Percentiles rank a stretch among this genome's conserved stretches.
Conservation (phyloP, 495 filamentous ascomycete species). For the Aspergillus biplanus region DNA sequence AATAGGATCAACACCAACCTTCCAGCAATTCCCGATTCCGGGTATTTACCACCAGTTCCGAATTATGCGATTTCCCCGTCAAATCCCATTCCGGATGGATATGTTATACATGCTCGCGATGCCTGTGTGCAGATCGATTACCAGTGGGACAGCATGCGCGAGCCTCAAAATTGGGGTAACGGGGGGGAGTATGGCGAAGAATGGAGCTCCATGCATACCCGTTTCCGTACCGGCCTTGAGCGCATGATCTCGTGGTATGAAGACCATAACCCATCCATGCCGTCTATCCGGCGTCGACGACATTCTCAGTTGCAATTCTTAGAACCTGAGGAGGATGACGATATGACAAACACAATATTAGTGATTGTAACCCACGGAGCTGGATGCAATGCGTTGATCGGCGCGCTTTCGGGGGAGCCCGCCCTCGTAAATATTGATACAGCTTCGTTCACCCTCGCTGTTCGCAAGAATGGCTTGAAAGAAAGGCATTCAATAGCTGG, state of each 20-base stretch:
- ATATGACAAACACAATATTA: slow-evolving; percentile 75
- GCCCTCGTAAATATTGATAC: slow-evolving; percentile 87
- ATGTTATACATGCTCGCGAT: slow-evolving; percentile 89
- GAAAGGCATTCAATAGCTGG: slow-evolving; percentile 28
- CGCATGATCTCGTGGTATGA: slow-evolving; percentile 83
- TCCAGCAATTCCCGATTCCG: slow-evolving; percentile 29
- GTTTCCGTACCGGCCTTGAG: slow-evolving; percentile 77
- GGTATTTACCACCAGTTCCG: slow-evolving; percentile 76
- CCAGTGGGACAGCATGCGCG: slow-evolving; percentile 90
- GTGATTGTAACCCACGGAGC: slow-evolving; percentile 96
- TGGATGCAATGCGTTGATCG: slow-evolving; percentile 94
- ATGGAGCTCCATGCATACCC: slow-evolving; percentile 91
- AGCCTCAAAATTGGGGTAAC: slow-evolving; percentile 75
- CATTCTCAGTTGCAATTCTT: slow-evolving; percentile 33
- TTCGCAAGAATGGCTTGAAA: slow-evolving; percentile 59
- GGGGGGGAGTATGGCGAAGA: slow-evolving; percentile 91
- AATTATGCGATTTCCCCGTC: slow-evolving; percentile 80
- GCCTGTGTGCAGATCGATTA: slow-evolving; percentile 85
- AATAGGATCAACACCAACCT: slow-evolving; percentile 41
- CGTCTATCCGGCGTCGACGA: slow-evolving; percentile 18
- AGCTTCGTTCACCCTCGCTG: slow-evolving; percentile 88
- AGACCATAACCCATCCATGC: slow-evolving; percentile 48
- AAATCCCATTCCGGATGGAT: slow-evolving; percentile 82
- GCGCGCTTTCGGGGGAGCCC: slow-evolving; percentile 84
- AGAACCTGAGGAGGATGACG: slow-evolving; percentile 58